phyloP scores from a whole-genome alignment of 176 grass and related monocot genomes.

The Lolium rigidum region DNA sequence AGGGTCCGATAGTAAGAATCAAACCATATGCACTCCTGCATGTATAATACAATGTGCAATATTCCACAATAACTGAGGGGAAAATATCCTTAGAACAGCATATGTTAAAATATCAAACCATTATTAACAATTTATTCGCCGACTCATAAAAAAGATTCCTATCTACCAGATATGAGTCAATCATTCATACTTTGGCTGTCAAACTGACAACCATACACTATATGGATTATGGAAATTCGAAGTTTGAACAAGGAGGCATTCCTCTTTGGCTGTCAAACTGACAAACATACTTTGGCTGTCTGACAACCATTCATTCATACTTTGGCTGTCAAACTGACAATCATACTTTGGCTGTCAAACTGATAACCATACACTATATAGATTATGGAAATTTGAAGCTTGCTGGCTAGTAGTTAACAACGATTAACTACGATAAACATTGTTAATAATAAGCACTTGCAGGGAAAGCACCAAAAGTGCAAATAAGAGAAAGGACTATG shows the following conservation, averaged over 20 bases:
- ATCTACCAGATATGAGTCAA: background rate
- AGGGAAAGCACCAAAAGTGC: background rate
- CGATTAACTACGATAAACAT: background rate
- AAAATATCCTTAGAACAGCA: conserved; percentile 11
- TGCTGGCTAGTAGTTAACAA: background rate
- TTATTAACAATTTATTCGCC: background rate
- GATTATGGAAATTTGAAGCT: conserved; percentile 15
- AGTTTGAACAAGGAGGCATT: background rate
- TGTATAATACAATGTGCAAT: background rate
- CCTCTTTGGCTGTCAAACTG: background rate
- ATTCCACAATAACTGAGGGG: background rate
- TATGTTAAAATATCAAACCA: conserved; percentile 12
- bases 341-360: background rate
- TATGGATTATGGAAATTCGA: conserved; percentile 11
- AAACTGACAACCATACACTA: conserved; percentile 1
- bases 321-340: background rate
- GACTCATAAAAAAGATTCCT: background rate
- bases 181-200: background rate
- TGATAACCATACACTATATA: conserved; percentile 2
- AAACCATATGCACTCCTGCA: background rate
- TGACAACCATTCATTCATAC: background rate
- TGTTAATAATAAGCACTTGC: background rate
- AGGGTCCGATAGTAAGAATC: background rate
- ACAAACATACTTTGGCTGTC: too few relatives aligned
- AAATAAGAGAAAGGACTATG: conserved; percentile 26